Conservation (phyloP, 495 filamentous ascomycete genomes). For the Hypoxylon perforatum region DNA sequence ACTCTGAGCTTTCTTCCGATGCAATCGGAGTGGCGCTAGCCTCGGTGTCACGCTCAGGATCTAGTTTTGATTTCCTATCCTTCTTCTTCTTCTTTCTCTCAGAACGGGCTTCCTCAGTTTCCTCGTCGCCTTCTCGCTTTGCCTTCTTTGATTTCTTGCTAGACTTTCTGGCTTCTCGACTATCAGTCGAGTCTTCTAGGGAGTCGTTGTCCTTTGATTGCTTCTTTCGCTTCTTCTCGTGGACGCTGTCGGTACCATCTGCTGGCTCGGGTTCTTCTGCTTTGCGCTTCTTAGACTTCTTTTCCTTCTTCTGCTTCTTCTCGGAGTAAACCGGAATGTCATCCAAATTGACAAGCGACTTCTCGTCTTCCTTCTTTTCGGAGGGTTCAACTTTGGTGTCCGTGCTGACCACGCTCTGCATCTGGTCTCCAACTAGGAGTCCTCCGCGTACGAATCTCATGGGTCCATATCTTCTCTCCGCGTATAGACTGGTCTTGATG, state of each 20-base stretch:
- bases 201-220: slow-evolving; percentile 43
- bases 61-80: slow-evolving; percentile 42
- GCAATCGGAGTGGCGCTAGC: not conserved
- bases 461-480: slow-evolving; percentile 74
- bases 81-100: slow-evolving; percentile 42
- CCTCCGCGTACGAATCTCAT: slow-evolving; percentile 87
- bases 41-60: slow-evolving; percentile 17
- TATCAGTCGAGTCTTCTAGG: slow-evolving; percentile 7
- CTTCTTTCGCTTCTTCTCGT: slow-evolving; percentile 54
- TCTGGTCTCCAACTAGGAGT: slow-evolving; percentile 74
- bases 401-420: slow-evolving; percentile 47
- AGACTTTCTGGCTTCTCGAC: slow-evolving; percentile 45
- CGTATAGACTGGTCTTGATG: slow-evolving; percentile 72
- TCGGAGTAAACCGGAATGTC: not conserved
- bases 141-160: slow-evolving; percentile 46
- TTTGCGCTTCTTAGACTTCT: slow-evolving; percentile 58
- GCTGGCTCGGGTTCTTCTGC: slow-evolving; percentile 44
- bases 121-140: slow-evolving; percentile 51
- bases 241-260: slow-evolving; percentile 36
- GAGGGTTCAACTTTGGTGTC: slow-evolving; percentile 20
- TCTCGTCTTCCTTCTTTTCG: slow-evolving; percentile 15
- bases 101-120: slow-evolving; percentile 27
- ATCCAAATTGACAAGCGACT: slow-evolving; percentile 14
- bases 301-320: slow-evolving; percentile 43
- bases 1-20: slow-evolving; percentile 41